A percentile compares a stretch with the other conserved stretches of the same genome.
Evolutionary conservation across 192 early-diverging fungal genomes (phyloP).

Genomic region (Hyaloraphidium curvatum): DNA sequence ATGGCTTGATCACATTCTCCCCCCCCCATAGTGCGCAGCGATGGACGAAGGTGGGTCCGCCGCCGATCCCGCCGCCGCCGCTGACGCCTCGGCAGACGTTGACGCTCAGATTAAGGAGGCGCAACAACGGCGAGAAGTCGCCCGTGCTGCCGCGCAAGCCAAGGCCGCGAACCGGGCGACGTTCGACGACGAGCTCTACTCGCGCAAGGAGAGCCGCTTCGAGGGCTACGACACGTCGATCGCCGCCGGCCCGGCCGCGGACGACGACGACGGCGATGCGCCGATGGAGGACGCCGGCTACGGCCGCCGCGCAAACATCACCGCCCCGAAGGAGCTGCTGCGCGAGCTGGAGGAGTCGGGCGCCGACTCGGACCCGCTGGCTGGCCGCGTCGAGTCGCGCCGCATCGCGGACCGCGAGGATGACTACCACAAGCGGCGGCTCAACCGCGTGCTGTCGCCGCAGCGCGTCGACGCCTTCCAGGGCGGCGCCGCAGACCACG

Average conservation of each 20-base stretch:
- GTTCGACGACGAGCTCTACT: too few relatives aligned
- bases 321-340: constrained; percentile 59
- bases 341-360: constrained; percentile 12
- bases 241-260: background rate
- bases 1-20: too few relatives aligned
- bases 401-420: constrained; percentile 67
- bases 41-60: too few relatives aligned
- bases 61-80: too few relatives aligned
- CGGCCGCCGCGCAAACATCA: constrained; percentile 32
- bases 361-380: constrained; percentile 21
- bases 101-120: too few relatives aligned
- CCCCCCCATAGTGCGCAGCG: too few relatives aligned
- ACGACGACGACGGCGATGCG: constrained; percentile 15
- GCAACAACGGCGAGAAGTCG: too few relatives aligned
- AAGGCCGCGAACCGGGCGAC: too few relatives aligned
- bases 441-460: constrained; percentile 60
- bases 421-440: constrained; percentile 40
- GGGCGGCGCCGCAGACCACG: constrained; percentile 12
- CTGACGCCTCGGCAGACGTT: too few relatives aligned
- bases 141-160: too few relatives aligned
- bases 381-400: constrained; percentile 29
- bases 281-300: constrained; percentile 32
- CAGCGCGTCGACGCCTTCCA: constrained; percentile 60
- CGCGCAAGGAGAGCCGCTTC: too few relatives aligned
- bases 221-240: background rate